phyloP scores from a whole-genome alignment of 2,329 filamentous ascomycete genomes.

The Claviceps digitariae region DNA sequence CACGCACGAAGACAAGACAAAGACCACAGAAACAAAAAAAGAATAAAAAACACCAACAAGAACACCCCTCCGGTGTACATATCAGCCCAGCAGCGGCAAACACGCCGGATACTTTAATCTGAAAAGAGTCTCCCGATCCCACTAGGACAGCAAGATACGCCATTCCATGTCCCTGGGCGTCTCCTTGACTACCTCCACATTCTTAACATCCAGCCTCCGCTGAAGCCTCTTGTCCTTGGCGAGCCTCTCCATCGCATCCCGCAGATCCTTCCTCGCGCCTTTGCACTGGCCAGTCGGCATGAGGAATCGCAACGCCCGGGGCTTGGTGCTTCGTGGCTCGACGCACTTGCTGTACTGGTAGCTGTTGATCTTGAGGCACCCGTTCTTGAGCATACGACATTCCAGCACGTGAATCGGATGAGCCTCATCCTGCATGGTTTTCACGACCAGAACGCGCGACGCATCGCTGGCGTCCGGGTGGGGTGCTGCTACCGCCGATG shows the following conservation, averaged over 20 bases:
- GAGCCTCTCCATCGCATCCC: background rate
- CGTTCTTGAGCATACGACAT: slow-evolving; percentile 6
- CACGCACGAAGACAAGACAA: background rate
- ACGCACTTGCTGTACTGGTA: slow-evolving; percentile 2
- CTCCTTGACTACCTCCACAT: background rate
- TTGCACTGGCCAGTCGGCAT: background rate
- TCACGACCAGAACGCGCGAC: background rate
- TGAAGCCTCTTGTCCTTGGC: background rate
- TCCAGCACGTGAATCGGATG: slow-evolving; percentile 7
- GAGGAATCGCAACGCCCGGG: background rate
- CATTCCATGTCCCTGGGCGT: background rate
- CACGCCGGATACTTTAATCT: background rate
- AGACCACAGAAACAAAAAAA: background rate
- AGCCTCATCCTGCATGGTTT: background rate
- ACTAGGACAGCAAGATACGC: slow-evolving; percentile 1
- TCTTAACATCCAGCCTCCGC: background rate
- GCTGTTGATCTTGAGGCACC: slow-evolving; percentile 7
- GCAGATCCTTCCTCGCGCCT: background rate
- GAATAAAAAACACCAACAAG: background rate
- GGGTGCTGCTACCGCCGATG: background rate
- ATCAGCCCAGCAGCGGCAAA: background rate
- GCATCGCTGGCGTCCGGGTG: background rate
- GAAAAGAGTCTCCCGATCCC: background rate
- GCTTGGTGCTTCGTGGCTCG: background rate
- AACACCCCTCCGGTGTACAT: background rate